phyloP scores from a whole-genome alignment of 345 rosid genomes.

The Atalantia buxifolia region DNA sequence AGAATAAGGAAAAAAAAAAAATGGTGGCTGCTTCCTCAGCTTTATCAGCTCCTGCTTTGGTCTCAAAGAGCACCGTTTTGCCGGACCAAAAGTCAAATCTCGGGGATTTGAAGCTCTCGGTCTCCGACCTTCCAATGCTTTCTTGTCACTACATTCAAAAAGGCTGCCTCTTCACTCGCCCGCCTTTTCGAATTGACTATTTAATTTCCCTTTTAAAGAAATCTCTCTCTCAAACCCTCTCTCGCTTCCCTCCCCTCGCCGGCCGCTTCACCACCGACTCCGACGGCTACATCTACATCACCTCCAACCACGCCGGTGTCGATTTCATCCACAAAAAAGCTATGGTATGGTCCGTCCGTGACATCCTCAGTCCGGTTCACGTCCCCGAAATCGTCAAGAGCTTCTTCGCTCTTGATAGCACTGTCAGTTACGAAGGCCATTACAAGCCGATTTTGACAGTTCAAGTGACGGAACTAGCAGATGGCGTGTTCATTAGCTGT shows the following conservation, averaged over 20 bases:
- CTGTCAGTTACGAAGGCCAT: slow-evolving; percentile 80
- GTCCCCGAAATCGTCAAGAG: slow-evolving; percentile 53
- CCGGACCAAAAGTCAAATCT: slow-evolving; percentile 54
- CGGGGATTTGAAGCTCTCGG: slow-evolving; percentile 75
- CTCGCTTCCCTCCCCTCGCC: slow-evolving; percentile 87
- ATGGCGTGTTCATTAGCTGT: slow-evolving; percentile 77
- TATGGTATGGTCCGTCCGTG: slow-evolving; percentile 26
- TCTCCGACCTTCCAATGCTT: slow-evolving; percentile 95
- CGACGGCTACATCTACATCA: slow-evolving; percentile 47
- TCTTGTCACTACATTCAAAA: slow-evolving; percentile 96
- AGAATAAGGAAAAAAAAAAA: too few species aligned
- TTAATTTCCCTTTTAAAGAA: slow-evolving; percentile 40
- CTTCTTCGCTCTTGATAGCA: slow-evolving; percentile 60
- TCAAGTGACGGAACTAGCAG: slow-evolving; percentile 76
- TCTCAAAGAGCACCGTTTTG: slow-evolving; percentile 50
- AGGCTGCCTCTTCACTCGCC: slow-evolving; percentile 65
- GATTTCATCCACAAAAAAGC: slow-evolving; percentile 60
- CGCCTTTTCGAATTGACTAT: slow-evolving; percentile 27
- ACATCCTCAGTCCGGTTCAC: slow-evolving; percentile 46
- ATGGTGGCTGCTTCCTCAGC: background rate
- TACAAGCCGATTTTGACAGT: slow-evolving; percentile 67
- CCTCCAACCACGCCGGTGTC: slow-evolving; percentile 74
- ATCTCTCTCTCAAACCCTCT: slow-evolving; percentile 47
- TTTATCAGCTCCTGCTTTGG: slow-evolving; percentile 27
- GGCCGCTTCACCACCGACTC: slow-evolving; percentile 65